These are phyloP conservation scores for Nadsonia starkeyi-henricii DNA, from an alignment of 1,139 yeast species.

Conservation along the genomic window DNA sequence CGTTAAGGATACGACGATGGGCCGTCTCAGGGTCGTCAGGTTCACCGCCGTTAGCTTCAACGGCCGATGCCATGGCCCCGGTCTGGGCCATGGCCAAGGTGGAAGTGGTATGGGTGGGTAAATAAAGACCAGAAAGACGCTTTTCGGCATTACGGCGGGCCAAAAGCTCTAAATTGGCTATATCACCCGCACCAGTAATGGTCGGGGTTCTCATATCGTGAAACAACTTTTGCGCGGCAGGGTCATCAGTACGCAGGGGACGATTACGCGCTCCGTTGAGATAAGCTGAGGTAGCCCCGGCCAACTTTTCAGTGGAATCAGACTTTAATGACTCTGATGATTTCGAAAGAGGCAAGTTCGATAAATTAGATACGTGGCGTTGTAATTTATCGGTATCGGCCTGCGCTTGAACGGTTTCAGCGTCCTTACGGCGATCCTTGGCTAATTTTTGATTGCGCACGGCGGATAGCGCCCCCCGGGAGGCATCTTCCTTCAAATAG, in stretches of 20 bases:
- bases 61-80: constrained; percentile 12
- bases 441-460: constrained; percentile 1
- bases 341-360: constrained; percentile 5
- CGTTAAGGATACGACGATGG: constrained; percentile 10
- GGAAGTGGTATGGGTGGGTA: constrained; percentile 12
- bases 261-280: constrained; percentile 4
- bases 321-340: constrained; percentile 4
- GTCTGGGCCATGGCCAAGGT: constrained; percentile 8
- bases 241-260: not conserved
- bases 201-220: constrained; percentile 1
- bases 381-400: constrained; percentile 3
- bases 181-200: constrained; percentile 9
- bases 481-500: constrained; percentile 2
- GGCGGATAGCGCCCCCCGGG: constrained; percentile 3
- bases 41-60: constrained; percentile 4
- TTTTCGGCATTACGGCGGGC: constrained; percentile 24
- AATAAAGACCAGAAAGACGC: constrained; percentile 19
- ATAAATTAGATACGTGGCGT: constrained; percentile 2
- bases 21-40: constrained; percentile 8
- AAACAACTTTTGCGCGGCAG: not conserved
- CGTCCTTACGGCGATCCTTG: constrained; percentile 2
- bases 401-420: constrained; percentile 6
- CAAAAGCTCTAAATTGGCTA: constrained; percentile 17
- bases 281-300: constrained; percentile 2
- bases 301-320: constrained; percentile 1